Conservation (phyloP, 148 eudicot genomes). For the Rhododendron vialii region DNA sequence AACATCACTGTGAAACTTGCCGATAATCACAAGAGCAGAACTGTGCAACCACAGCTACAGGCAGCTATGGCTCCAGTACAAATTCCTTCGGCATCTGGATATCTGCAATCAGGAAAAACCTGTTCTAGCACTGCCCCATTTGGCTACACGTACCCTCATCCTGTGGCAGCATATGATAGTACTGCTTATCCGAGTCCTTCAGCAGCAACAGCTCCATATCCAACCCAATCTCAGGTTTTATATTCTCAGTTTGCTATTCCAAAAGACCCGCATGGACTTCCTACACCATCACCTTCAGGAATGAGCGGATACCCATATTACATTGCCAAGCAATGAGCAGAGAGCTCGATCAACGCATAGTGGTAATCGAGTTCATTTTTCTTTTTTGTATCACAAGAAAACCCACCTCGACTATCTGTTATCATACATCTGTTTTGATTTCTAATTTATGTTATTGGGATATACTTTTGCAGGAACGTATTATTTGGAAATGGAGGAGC, state of each 20-base stretch:
- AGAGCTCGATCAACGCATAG: background rate
- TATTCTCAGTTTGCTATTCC: conserved; percentile 28
- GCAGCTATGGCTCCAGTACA: conserved; percentile 39
- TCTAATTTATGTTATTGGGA: background rate
- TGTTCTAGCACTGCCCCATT: conserved; percentile 19
- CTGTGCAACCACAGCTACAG: conserved; percentile 24
- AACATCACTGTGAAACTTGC: conserved; percentile 58
- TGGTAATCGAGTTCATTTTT: background rate
- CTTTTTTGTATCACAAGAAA: background rate
- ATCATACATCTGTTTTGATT: background rate
- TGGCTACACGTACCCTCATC: conserved; percentile 42
- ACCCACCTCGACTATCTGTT: background rate
- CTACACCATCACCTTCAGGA: conserved; percentile 25
- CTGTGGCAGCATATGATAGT: conserved; percentile 30
- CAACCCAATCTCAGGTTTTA: conserved; percentile 28
- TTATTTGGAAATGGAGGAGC: background rate
- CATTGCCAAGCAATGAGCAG: conserved; percentile 27
- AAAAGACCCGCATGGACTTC: conserved; percentile 31
- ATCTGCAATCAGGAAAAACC: conserved; percentile 27
- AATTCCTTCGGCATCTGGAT: conserved; percentile 28
- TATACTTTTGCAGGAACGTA: background rate
- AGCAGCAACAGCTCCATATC: conserved; percentile 27
- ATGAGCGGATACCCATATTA: conserved; percentile 47
- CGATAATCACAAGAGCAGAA: conserved; percentile 41
- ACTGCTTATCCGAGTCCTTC: conserved; percentile 38